Conservation (phyloP, 148 eudicot genomes). For the Arbutus unedo region DNA sequence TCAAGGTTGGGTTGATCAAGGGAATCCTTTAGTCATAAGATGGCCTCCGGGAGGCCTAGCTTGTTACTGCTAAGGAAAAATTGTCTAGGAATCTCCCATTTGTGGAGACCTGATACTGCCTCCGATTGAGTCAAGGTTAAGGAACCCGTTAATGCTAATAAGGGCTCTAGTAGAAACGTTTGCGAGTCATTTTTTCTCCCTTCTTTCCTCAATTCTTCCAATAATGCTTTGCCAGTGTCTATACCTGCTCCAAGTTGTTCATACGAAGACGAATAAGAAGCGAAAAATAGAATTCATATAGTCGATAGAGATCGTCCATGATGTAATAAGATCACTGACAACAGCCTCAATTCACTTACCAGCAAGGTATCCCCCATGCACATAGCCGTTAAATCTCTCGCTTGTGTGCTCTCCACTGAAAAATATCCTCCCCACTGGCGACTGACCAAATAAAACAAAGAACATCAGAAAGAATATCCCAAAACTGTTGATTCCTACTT, state of each 20-base stretch:
- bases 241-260: constrained; percentile 47
- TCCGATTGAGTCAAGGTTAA: constrained; percentile 41
- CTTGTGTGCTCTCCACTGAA: constrained; percentile 94
- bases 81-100: constrained; percentile 57
- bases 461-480: background rate
- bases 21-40: constrained; percentile 64
- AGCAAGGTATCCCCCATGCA: constrained; percentile 86
- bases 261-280: constrained; percentile 15
- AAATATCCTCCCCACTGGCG: constrained; percentile 67
- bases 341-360: constrained; percentile 33
- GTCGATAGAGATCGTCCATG: background rate
- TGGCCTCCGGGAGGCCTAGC: constrained; percentile 53
- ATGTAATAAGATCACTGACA: background rate
- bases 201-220: constrained; percentile 58
- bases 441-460: constrained; percentile 34
- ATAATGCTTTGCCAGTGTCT: constrained; percentile 55
- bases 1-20: background rate
- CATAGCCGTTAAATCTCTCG: constrained; percentile 79
- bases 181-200: constrained; percentile 29
- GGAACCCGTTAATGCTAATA: constrained; percentile 49
- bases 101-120: constrained; percentile 44
- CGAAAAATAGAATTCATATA: background rate
- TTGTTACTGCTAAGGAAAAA: constrained; percentile 56
- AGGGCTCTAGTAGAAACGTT: constrained; percentile 51
- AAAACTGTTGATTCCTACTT: background rate